Percentiles rank a stretch among this genome's conserved stretches.
Evolutionary conservation across 805 yeast species (phyloP).

Genomic region (Schizosaccharomyces cryophilus): DNA sequence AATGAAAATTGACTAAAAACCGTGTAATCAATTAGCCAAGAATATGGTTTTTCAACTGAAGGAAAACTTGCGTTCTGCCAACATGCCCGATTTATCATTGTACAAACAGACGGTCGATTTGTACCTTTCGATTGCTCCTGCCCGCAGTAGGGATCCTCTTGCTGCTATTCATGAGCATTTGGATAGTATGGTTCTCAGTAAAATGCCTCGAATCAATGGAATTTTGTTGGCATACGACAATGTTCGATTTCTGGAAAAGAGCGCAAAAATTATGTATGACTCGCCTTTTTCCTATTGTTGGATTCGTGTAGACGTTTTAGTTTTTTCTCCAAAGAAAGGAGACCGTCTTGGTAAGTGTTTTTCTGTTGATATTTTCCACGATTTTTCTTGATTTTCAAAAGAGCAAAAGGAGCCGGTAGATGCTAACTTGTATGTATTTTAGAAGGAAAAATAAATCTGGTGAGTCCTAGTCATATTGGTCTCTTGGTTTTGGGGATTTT

Average conservation of each 20-base stretch:
- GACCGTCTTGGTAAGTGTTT: constrained; percentile 25
- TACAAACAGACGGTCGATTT: constrained; percentile 12
- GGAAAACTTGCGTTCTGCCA: background rate
- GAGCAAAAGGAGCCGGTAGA: background rate
- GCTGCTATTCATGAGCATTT: constrained; percentile 70
- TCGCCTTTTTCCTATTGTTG: constrained; percentile 77
- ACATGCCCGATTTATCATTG: background rate
- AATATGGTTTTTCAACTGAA: background rate
- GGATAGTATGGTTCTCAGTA: constrained; percentile 72
- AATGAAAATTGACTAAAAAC: no score
- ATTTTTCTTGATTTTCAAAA: background rate
- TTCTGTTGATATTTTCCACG: background rate
- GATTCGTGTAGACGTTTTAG: constrained; percentile 56
- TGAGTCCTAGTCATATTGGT: constrained; percentile 87
- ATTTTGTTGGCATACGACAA: constrained; percentile 62
- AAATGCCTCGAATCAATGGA: constrained; percentile 34
- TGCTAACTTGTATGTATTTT: background rate
- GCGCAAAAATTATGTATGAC: constrained; percentile 44
- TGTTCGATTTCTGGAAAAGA: constrained; percentile 25
- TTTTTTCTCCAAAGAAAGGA: constrained; percentile 82
- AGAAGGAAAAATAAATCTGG: constrained; percentile 76
- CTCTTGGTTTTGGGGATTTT: constrained; percentile 75
- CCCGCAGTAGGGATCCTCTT: constrained; percentile 38
- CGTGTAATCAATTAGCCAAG: background rate
- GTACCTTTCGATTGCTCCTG: constrained; percentile 76